phyloP scores from a whole-genome alignment of 140 eudicot species.

The Flaveria floridana region DNA sequence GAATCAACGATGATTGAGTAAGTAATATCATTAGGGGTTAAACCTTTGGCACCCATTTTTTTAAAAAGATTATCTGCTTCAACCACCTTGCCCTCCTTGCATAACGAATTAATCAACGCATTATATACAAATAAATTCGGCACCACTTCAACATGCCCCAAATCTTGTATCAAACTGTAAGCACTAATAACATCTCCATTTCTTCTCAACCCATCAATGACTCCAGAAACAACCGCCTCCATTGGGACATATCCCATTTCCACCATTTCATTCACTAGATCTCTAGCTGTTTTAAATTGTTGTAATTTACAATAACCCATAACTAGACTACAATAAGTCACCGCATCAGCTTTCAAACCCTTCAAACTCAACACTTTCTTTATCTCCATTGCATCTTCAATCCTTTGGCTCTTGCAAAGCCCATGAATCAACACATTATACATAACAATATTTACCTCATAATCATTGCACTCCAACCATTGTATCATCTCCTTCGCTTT shows the following conservation, averaged over 20 bases:
- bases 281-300: slow-evolving; percentile 41
- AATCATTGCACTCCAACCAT: slow-evolving; percentile 43
- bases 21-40: slow-evolving; percentile 62
- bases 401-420: slow-evolving; percentile 56
- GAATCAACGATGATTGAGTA: slow-evolving; percentile 63
- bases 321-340: slow-evolving; percentile 70
- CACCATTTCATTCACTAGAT: slow-evolving; percentile 59
- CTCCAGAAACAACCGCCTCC: slow-evolving; percentile 63
- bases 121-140: slow-evolving; percentile 72
- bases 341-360: slow-evolving; percentile 68
- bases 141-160: slow-evolving; percentile 39
- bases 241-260: slow-evolving; percentile 61
- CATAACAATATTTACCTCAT: slow-evolving; percentile 49
- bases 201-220: slow-evolving; percentile 80
- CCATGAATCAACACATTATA: slow-evolving; percentile 85
- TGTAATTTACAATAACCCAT: slow-evolving; percentile 60
- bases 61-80: slow-evolving; percentile 59
- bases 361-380: slow-evolving; percentile 42
- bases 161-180: slow-evolving; percentile 46
- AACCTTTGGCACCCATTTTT: slow-evolving; percentile 55
- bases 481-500: slow-evolving; percentile 46
- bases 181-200: slow-evolving; percentile 57
- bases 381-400: slow-evolving; percentile 58
- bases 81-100: slow-evolving; percentile 52
- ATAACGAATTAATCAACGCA: slow-evolving; percentile 63